Evolutionary conservation across 2,329 filamentous ascomycete genomes (phyloP), one percentile per base, ranked within the genome.

Genomic region (Fusarium sacchari): DNA sequence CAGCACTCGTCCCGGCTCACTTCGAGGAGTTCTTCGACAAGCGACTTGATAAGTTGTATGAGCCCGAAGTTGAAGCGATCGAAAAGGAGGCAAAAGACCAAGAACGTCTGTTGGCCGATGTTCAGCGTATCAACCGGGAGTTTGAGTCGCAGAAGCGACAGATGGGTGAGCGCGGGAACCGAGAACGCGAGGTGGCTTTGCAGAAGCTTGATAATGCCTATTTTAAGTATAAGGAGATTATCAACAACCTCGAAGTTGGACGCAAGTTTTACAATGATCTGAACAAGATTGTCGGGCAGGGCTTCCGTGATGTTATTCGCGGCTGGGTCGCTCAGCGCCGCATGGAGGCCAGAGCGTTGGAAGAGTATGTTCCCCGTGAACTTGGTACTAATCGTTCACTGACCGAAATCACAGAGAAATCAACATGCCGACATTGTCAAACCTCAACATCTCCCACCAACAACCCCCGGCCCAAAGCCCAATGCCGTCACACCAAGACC

Each of bases 241-340:
- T 97, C 64, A 94, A 90, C 73, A 97, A 98, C 79, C 87, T 98
- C 6, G 96, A 98, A 74, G 94, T 93, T 0, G 96, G 94, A 2
- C 88, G 96, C 60, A 98, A 96, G 81, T 99, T 99, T 80, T 99
- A 98, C 85, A 99, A 99, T 76, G 95, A 98, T 79, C 87, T 99
- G 9, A 94, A 93, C 52, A 94, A 93, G 82, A 95, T 98, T 71
- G 93, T 97, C 2, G 92, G 91, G 2, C 85, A 85, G 42, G 88
- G 92, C 15, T 98, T 98, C 81, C 88, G 95, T 24, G 96, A 98
- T 75, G 82, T 86, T 63, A 93, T 94, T 40, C 91, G 91, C 74
- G 89, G 88, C 4, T 98, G 97, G 87, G 93, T 93, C 2, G 92
- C 95, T 34, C 90, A 94, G 79, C 88, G 96, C 59, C 89, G 95